Evolutionary conservation across 2,329 filamentous ascomycete species (phyloP).

Genomic region (Fonsecaea pugnacius): DNA sequence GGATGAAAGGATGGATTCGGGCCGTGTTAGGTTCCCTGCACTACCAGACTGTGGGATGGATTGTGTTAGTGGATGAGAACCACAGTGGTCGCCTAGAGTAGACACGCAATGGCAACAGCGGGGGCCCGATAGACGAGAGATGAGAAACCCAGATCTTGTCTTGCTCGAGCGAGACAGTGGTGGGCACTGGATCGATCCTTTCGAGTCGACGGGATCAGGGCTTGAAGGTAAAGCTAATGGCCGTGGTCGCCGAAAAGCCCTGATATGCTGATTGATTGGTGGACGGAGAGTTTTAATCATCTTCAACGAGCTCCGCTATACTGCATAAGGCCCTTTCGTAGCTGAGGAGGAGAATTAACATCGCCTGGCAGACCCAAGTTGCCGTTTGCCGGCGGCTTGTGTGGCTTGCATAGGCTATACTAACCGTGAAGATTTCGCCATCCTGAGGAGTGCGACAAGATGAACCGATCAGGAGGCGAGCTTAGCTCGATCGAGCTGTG

Average conservation of each 20-base stretch:
- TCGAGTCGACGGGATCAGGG: constrained; percentile 9
- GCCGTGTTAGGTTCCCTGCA: background rate
- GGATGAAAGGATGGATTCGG: background rate
- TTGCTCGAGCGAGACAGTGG: constrained; percentile 16
- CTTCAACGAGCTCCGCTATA: constrained; percentile 16
- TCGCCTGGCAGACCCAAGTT: background rate
- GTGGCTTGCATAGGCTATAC: background rate
- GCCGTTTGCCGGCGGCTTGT: constrained; percentile 4
- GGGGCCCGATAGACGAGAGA: constrained; percentile 32
- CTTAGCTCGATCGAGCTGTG: constrained; percentile 5
- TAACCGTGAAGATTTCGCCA: background rate
- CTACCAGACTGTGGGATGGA: background rate
- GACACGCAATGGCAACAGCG: constrained; percentile 19
- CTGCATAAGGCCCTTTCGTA: background rate
- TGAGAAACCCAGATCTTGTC: constrained; percentile 30
- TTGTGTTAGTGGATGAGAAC: background rate
- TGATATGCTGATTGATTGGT: constrained; percentile 8
- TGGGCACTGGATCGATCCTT: constrained; percentile 26
- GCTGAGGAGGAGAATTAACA: background rate
- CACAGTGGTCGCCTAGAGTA: constrained; percentile 1
- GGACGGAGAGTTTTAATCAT: background rate
- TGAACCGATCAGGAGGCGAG: background rate
- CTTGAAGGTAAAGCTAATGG: background rate
- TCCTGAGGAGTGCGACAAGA: background rate
- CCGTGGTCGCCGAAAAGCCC: constrained; percentile 11